Conservation (phyloP, 1,139 yeast genomes). For the Zygoascus sp. region DNA sequence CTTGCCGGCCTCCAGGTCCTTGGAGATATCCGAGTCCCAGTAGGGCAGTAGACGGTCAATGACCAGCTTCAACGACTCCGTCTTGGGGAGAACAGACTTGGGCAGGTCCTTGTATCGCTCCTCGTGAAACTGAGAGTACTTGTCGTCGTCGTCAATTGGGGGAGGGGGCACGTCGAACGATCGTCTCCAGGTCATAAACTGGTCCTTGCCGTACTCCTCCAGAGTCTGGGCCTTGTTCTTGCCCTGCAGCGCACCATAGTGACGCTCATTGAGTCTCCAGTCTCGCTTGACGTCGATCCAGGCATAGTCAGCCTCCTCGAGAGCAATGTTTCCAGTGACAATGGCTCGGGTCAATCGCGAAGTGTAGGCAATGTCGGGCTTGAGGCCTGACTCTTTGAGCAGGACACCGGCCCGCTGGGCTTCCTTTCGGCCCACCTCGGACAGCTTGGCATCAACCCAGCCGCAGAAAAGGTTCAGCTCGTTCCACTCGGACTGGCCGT, state of each 20-base stretch:
- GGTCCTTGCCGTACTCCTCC: constrained; percentile 82
- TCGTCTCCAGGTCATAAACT: constrained; percentile 98
- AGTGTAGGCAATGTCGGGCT: constrained; percentile 87
- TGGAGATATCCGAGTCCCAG: constrained; percentile 94
- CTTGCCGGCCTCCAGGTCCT: constrained; percentile 79
- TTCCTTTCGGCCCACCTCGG: constrained; percentile 81
- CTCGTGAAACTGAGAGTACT: constrained; percentile 83
- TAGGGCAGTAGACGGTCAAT: constrained; percentile 96
- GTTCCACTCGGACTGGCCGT: constrained; percentile 99
- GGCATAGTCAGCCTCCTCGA: constrained; percentile 82
- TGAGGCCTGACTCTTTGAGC: constrained; percentile 78
- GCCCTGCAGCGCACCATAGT: constrained; percentile 98
- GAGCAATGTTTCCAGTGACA: constrained; percentile 95
- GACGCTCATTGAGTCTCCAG: constrained; percentile 99
- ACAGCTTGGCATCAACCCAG: constrained; percentile 93
- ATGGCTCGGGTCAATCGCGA: constrained; percentile 93
- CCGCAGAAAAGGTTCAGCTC: constrained; percentile 98
- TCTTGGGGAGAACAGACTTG: constrained; percentile 81
- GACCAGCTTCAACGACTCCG: constrained; percentile 92
- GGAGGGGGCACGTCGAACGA: constrained; percentile 98
- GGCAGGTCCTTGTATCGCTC: constrained; percentile 80
- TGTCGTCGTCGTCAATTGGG: constrained; percentile 66
- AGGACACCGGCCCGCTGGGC: constrained; percentile 93
- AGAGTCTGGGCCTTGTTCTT: constrained; percentile 95
- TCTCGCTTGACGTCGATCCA: constrained; percentile 91